A percentile compares a stretch with the other conserved stretches of the same genome.
phyloP scores from a whole-genome alignment of 2,329 filamentous ascomycete species.

The Beauveria rudraprayagi region DNA sequence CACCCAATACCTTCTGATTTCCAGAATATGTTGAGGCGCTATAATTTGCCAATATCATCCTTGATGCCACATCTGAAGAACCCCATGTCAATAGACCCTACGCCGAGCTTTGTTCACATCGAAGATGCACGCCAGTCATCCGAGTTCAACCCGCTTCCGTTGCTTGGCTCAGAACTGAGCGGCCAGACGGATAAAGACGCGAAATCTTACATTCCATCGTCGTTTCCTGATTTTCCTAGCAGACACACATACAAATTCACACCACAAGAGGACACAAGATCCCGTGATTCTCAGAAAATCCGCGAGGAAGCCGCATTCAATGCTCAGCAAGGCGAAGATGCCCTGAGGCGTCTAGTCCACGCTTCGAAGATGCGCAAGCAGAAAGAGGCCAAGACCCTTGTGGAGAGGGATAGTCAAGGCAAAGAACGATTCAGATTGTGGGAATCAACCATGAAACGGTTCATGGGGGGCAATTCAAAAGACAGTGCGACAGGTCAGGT shows the following conservation, averaged over 20 bases:
- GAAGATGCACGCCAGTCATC: conserved; percentile 23
- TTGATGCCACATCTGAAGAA: conserved; percentile 50
- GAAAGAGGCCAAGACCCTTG: conserved; percentile 52
- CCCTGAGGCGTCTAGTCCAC: conserved; percentile 49
- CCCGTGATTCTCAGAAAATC: conserved; percentile 47
- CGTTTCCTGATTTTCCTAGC: conserved; percentile 55
- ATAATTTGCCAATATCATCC: conserved; percentile 43
- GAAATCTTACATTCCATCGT: conserved; percentile 48
- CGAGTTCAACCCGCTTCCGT: conserved; percentile 34
- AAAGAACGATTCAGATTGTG: conserved; percentile 51
- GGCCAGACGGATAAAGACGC: conserved; percentile 48
- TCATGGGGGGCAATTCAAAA: conserved; percentile 31
- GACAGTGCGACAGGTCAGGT: conserved; percentile 29
- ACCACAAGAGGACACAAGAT: conserved; percentile 38
- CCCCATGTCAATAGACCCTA: conserved; percentile 32
- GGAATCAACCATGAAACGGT: conserved; percentile 52
- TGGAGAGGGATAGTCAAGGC: conserved; percentile 43
- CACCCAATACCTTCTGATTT: conserved; percentile 50
- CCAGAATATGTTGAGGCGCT: conserved; percentile 41
- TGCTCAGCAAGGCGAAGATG: conserved; percentile 54
- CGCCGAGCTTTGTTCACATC: conserved; percentile 27
- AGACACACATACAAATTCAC: conserved; percentile 57
- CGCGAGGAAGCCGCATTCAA: conserved; percentile 51
- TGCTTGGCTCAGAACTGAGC: conserved; percentile 48
- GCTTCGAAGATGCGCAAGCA: conserved; percentile 57